Conservation (phyloP, 2,329 filamentous ascomycete genomes). For the Fusarium siculi region DNA sequence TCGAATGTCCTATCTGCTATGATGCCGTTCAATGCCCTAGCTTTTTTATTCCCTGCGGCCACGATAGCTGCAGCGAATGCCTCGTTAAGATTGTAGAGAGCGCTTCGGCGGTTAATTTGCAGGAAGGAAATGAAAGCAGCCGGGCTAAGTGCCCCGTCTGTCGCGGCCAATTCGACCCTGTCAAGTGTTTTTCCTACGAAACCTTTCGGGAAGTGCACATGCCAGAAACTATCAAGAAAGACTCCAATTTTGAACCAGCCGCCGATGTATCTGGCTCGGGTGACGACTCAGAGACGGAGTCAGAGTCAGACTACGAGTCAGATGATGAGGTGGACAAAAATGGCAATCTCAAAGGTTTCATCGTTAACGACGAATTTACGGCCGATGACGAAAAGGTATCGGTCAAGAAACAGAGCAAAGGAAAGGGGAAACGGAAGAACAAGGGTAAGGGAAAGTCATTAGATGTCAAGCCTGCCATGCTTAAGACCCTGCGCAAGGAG, state of each 20-base stretch:
- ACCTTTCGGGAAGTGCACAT: slow-evolving; percentile 80
- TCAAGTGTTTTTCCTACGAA: slow-evolving; percentile 77
- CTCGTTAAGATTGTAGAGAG: slow-evolving; percentile 75
- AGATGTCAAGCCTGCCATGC: slow-evolving; percentile 62
- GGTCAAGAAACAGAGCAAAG: slow-evolving; percentile 36
- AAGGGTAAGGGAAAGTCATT: slow-evolving; percentile 55
- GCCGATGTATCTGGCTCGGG: slow-evolving; percentile 45
- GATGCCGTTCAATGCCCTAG: slow-evolving; percentile 79
- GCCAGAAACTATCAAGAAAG: slow-evolving; percentile 60
- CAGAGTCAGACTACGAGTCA: slow-evolving; percentile 44
- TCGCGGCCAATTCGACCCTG: slow-evolving; percentile 72
- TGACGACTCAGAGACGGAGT: slow-evolving; percentile 43
- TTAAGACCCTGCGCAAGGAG: slow-evolving; percentile 74
- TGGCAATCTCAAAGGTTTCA: slow-evolving; percentile 63
- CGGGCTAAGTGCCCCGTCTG: slow-evolving; percentile 80
- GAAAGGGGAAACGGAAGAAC: slow-evolving; percentile 37
- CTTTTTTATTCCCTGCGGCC: slow-evolving; percentile 86
- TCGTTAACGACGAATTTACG: slow-evolving; percentile 56
- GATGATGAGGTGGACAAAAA: slow-evolving; percentile 50
- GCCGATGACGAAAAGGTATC: slow-evolving; percentile 37
- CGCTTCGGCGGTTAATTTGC: slow-evolving; percentile 63
- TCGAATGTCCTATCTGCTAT: slow-evolving; percentile 86
- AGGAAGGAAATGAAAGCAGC: slow-evolving; percentile 67
- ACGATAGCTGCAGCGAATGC: slow-evolving; percentile 82
- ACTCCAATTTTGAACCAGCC: slow-evolving; percentile 51